Conservation (phyloP, 2,329 filamentous ascomycete genomes). For the Coniochaeta ligniaria region DNA sequence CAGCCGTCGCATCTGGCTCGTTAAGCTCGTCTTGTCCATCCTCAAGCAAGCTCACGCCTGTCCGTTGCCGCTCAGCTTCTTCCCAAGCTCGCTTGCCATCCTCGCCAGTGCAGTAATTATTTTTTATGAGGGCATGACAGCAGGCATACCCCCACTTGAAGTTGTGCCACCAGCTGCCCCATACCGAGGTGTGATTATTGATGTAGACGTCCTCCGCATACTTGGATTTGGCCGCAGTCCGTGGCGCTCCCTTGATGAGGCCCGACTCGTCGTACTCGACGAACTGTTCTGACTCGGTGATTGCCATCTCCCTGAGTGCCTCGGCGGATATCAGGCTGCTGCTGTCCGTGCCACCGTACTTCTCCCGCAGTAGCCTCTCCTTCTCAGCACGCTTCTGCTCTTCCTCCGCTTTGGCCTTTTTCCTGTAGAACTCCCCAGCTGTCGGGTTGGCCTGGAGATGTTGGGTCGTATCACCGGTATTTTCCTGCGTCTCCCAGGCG, state of each 20-base stretch:
- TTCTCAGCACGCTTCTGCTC: slow-evolving; percentile 61
- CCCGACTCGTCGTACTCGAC: slow-evolving; percentile 93
- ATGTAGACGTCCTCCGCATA: slow-evolving; percentile 81
- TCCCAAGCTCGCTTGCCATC: slow-evolving; percentile 77
- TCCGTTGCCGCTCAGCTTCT: slow-evolving; percentile 59
- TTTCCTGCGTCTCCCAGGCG: slow-evolving; percentile 93
- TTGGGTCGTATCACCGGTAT: slow-evolving; percentile 66
- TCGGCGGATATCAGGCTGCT: slow-evolving; percentile 38
- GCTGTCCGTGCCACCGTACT: slow-evolving; percentile 68
- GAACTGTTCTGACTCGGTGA: slow-evolving; percentile 77
- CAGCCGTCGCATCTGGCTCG: slow-evolving; percentile 11
- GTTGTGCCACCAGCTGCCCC: slow-evolving; percentile 95
- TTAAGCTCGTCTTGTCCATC: slow-evolving; percentile 14
- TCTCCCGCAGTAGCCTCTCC: slow-evolving; percentile 66
- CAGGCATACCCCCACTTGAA: slow-evolving; percentile 96
- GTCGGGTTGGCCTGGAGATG: slow-evolving; percentile 97
- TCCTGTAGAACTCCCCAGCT: slow-evolving; percentile 76
- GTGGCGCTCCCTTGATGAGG: slow-evolving; percentile 78
- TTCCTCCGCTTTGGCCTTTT: slow-evolving; percentile 69
- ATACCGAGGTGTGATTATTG: slow-evolving; percentile 89
- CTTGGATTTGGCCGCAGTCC: slow-evolving; percentile 74
- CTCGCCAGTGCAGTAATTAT: slow-evolving; percentile 95
- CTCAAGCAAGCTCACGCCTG: slow-evolving; percentile 33
- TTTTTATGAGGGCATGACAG: slow-evolving; percentile 89
- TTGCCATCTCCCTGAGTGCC: slow-evolving; percentile 56